These are phyloP conservation scores for Lactarius sp. DNA, from an alignment of 768 basidiomycete genomes.

Conservation along the genomic window DNA sequence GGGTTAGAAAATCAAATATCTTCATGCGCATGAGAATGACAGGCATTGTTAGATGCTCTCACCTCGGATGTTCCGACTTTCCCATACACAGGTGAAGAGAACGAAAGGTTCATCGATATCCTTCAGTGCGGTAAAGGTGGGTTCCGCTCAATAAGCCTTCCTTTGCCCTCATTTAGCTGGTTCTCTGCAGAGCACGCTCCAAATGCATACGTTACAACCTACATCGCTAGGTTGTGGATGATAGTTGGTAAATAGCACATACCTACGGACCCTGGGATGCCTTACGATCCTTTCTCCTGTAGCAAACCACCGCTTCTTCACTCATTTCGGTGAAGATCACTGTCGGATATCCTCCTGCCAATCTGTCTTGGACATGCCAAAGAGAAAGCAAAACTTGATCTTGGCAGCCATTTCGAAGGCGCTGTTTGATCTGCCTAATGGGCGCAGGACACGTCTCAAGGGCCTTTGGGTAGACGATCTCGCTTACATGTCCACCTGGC, in stretches of 20 bases:
- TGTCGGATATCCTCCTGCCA: slow-evolving; percentile 1
- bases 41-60: not conserved
- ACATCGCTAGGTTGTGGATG: slow-evolving; percentile 3
- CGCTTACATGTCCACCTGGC: slow-evolving; percentile 4
- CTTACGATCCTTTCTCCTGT: not conserved
- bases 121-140: slow-evolving; percentile 8
- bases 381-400: not conserved
- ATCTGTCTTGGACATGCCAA: not conserved
- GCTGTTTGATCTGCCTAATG: slow-evolving; percentile 11
- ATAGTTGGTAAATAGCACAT: slow-evolving; percentile 3
- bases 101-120: not conserved
- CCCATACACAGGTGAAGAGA: slow-evolving; percentile 12
- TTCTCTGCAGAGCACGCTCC: slow-evolving; percentile 2
- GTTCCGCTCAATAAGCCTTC: not conserved
- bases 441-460: not conserved
- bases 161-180: not conserved
- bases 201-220: not conserved
- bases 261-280: not conserved
- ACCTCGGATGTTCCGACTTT: slow-evolving; percentile 11
- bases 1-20: not conserved
- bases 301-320: slow-evolving; percentile 17
- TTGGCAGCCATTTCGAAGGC: slow-evolving; percentile 1
- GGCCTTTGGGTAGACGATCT: slow-evolving; percentile 3
- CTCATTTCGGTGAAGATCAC: slow-evolving; percentile 10
- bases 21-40: not conserved